Conservation (phyloP, 257 asterid species). For the Solanum piurae region DNA sequence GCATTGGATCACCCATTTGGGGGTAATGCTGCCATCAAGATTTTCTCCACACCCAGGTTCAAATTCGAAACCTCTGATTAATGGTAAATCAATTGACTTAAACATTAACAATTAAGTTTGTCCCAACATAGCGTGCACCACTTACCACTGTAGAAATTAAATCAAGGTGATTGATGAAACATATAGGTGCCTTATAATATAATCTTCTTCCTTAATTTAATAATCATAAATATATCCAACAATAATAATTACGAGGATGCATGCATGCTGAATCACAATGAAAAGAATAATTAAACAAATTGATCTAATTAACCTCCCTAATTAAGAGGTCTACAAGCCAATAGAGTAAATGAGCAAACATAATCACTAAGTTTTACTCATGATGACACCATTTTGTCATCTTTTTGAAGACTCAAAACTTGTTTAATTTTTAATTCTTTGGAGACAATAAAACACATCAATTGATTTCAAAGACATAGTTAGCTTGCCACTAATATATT, state of each 20-base stretch:
- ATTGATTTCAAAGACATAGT: neutral
- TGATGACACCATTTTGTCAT: neutral
- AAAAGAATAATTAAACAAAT: neutral
- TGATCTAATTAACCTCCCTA: neutral
- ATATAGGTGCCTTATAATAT: neutral
- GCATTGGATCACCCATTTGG: too few species aligned
- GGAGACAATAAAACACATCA: neutral
- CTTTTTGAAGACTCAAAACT: neutral
- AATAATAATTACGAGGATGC: neutral
- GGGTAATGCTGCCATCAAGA: fast-evolving
- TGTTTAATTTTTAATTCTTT: neutral
- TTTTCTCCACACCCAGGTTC: fast-evolving
- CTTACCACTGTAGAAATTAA: neutral
- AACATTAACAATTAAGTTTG: neutral
- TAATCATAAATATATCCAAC: neutral
- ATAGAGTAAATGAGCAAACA: neutral
- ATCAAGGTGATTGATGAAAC: neutral
- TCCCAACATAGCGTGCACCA: neutral
- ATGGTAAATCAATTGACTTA: neutral
- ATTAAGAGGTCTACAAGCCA: neutral
- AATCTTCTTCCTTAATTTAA: neutral
- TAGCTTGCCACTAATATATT: neutral
- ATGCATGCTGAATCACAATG: neutral
- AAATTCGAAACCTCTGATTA: too few species aligned
- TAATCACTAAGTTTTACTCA: neutral